phyloP scores from a whole-genome alignment of 768 basidiomycete species.

The Psilocybe azurescens region DNA sequence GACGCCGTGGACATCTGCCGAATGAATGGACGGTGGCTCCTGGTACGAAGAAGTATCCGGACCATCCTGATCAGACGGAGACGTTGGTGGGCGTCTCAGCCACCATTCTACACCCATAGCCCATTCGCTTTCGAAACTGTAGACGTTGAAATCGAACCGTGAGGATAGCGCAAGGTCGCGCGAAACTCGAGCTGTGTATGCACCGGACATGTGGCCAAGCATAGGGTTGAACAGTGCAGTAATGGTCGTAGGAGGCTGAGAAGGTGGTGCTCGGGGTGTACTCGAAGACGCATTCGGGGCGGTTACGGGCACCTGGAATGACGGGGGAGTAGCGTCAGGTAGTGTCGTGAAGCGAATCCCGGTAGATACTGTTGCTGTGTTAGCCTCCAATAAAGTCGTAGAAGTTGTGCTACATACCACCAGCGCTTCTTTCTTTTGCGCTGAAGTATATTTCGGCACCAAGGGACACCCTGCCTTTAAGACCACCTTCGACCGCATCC shows the following conservation, averaged over 20 bases:
- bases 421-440: constrained; percentile 90
- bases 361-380: constrained; percentile 70
- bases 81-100: constrained; percentile 65
- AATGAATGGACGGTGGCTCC: constrained; percentile 16
- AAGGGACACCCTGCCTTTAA: constrained; percentile 88
- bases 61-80: constrained; percentile 28
- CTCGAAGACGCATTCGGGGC: constrained; percentile 40
- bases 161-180: constrained; percentile 86
- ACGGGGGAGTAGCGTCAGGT: constrained; percentile 76
- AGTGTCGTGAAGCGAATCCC: constrained; percentile 94
- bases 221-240: constrained; percentile 96
- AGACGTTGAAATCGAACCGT: constrained; percentile 95
- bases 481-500: constrained; percentile 89
- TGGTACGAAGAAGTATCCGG: constrained; percentile 11
- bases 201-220: constrained; percentile 90
- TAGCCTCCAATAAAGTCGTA: neutral
- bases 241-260: constrained; percentile 92
- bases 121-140: constrained; percentile 97
- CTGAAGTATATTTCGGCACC: constrained; percentile 96
- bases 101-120: constrained; percentile 97
- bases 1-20: constrained; percentile 70
- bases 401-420: constrained; percentile 54
- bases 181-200: constrained; percentile 89
- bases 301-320: constrained; percentile 52
- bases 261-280: constrained; percentile 41